Evolutionary conservation across 2,329 filamentous ascomycete genomes (phyloP).

Genomic region (Lasiodiplodia citricola): DNA sequence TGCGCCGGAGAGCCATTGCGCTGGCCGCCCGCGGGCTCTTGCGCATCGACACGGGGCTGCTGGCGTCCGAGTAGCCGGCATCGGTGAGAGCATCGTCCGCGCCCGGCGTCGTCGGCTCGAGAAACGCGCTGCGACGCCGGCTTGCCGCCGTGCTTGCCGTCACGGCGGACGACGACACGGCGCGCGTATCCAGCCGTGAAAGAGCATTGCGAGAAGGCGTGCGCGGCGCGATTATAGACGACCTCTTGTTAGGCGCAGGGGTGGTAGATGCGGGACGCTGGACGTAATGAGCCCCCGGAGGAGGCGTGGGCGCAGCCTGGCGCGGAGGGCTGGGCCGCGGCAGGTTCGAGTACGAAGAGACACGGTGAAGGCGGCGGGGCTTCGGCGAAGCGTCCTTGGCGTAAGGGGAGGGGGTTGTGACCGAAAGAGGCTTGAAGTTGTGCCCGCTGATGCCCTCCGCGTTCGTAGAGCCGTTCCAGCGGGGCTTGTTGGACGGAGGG

Average conservation of each 20-base stretch:
- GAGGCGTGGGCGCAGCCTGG: conserved; percentile 34
- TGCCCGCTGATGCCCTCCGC: conserved; percentile 46
- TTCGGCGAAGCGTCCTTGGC: conserved; percentile 33
- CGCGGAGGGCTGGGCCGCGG: conserved; percentile 38
- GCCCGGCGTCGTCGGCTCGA: conserved; percentile 4
- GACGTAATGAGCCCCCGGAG: conserved; percentile 31
- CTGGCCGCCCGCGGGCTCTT: conserved; percentile 21
- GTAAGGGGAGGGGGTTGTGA: conserved; percentile 43
- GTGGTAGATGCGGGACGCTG: conserved; percentile 38
- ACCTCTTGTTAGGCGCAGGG: conserved; percentile 30
- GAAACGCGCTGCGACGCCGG: conserved; percentile 16
- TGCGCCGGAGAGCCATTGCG: conserved; percentile 16
- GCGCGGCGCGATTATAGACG: conserved; percentile 10
- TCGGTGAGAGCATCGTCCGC: conserved; percentile 5
- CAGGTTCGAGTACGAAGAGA: conserved; percentile 38
- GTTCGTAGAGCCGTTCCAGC: conserved; percentile 47
- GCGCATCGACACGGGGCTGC: conserved; percentile 17
- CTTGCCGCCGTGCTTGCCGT: background rate
- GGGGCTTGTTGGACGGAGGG: conserved; percentile 37
- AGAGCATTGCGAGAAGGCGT: conserved; percentile 23
- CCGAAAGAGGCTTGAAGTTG: conserved; percentile 43
- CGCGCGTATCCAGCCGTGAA: conserved; percentile 15
- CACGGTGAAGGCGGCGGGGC: conserved; percentile 34
- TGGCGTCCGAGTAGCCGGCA: conserved; percentile 14
- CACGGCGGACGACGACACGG: conserved; percentile 11